Evolutionary conservation across 2,329 filamentous ascomycete genomes (phyloP).

Genomic region (Claviceps spartinae): DNA sequence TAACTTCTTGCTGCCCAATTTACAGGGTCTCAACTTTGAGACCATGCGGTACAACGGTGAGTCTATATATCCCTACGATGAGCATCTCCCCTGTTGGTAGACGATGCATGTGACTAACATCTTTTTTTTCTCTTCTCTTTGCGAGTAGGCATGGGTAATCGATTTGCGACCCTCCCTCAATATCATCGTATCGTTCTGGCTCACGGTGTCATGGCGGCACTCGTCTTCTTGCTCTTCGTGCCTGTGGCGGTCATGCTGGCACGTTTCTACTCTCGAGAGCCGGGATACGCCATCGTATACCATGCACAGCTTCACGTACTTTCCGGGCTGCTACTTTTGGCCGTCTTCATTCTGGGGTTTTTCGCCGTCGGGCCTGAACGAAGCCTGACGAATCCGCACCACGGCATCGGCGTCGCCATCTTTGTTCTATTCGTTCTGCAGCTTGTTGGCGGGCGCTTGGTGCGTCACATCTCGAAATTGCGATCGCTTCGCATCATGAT

Average conservation of each 20-base stretch:
- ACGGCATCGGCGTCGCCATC: slow-evolving; percentile 69
- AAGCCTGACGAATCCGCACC: slow-evolving; percentile 68
- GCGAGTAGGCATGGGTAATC: slow-evolving; percentile 61
- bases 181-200: slow-evolving; percentile 59
- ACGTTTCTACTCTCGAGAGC: slow-evolving; percentile 53
- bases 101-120: background rate
- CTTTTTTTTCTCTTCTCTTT: background rate
- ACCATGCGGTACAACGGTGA: slow-evolving; percentile 77
- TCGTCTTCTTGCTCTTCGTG: slow-evolving; percentile 62
- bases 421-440: slow-evolving; percentile 62
- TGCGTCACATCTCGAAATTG: slow-evolving; percentile 37
- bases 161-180: slow-evolving; percentile 53
- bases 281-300: slow-evolving; percentile 47
- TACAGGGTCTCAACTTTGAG: slow-evolving; percentile 63
- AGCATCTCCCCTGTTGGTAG: background rate
- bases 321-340: slow-evolving; percentile 52
- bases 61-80: background rate
- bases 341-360: slow-evolving; percentile 61
- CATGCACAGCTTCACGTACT: slow-evolving; percentile 66
- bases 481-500: slow-evolving; percentile 46
- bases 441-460: slow-evolving; percentile 52
- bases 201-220: slow-evolving; percentile 57
- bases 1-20: slow-evolving; percentile 63
- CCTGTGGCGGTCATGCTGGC: slow-evolving; percentile 61
- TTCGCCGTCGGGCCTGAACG: slow-evolving; percentile 63